Evolutionary conservation across 768 basidiomycete genomes (phyloP).

Genomic region (Coprinopsis strossmayeri): DNA sequence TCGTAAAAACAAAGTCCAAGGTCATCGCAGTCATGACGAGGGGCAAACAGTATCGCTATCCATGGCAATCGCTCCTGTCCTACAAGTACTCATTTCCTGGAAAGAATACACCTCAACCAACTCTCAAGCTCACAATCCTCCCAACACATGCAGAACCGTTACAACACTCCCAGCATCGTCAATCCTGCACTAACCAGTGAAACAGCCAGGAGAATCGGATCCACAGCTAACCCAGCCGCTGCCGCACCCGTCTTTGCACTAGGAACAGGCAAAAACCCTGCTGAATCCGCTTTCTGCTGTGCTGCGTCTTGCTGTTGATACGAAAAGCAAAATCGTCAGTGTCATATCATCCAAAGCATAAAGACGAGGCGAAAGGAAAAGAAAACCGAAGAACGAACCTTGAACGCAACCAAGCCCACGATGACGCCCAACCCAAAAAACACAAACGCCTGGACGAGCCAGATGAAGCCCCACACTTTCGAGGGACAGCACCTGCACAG

Average conservation of each 20-base stretch:
- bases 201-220: neutral
- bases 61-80: no score
- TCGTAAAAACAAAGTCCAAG: no score
- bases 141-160: no score
- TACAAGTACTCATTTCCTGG: no score
- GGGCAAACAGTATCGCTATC: no score
- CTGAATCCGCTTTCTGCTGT: slow-evolving; percentile 22
- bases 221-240: no score
- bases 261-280: slow-evolving; percentile 56
- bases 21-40: no score
- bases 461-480: slow-evolving; percentile 85
- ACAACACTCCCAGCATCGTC: neutral
- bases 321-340: neutral
- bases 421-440: slow-evolving; percentile 75
- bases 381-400: slow-evolving; percentile 38
- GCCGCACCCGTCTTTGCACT: slow-evolving; percentile 29
- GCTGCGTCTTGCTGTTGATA: slow-evolving; percentile 11
- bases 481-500: slow-evolving; percentile 85
- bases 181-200: neutral
- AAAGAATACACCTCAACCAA: no score
- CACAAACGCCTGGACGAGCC: slow-evolving; percentile 68
- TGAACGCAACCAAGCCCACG: slow-evolving; percentile 76
- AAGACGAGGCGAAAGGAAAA: no score
- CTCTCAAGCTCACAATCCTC: no score
- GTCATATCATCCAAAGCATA: no score